phyloP scores from a whole-genome alignment of 768 basidiomycete genomes.

The Coprinellus aureogranulatus region DNA sequence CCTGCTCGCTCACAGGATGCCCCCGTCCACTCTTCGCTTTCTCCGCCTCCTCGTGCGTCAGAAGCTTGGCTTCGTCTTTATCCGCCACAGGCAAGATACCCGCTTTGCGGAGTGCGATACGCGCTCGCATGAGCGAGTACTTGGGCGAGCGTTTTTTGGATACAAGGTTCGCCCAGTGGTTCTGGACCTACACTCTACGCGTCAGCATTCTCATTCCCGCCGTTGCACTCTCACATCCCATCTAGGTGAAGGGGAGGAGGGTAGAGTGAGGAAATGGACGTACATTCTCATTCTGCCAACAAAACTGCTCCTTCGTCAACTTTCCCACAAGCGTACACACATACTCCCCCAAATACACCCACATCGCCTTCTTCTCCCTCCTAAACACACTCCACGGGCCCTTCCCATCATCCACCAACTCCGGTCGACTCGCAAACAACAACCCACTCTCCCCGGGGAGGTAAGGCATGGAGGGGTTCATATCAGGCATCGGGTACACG shows the following conservation, averaged over 20 bases:
- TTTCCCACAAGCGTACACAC: conserved; percentile 16
- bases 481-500: conserved; percentile 19
- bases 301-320: conserved; percentile 18
- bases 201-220: no score
- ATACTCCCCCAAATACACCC: conserved; percentile 27
- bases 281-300: conserved; percentile 12
- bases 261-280: background rate
- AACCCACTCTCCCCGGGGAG: conserved; percentile 23
- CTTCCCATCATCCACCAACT: conserved; percentile 12
- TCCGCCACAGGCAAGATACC: conserved; percentile 10
- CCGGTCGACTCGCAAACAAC: conserved; percentile 19
- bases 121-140: conserved; percentile 25
- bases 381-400: conserved; percentile 20
- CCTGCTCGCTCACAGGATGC: conserved; percentile 5
- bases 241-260: background rate
- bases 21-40: conserved; percentile 10
- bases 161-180: conserved; percentile 11
- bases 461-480: conserved; percentile 21
- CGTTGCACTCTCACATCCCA: no score
- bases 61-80: conserved; percentile 8
- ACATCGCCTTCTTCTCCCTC: conserved; percentile 12
- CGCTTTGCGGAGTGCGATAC: conserved; percentile 23
- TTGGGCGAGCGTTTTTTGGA: conserved; percentile 10
- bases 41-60: conserved; percentile 10
- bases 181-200: background rate